A percentile compares a stretch with the other conserved stretches of the same genome.
Evolutionary conservation across 371 early-diverging fungal genomes (phyloP).

Genomic region (Mucor plumbeus): DNA sequence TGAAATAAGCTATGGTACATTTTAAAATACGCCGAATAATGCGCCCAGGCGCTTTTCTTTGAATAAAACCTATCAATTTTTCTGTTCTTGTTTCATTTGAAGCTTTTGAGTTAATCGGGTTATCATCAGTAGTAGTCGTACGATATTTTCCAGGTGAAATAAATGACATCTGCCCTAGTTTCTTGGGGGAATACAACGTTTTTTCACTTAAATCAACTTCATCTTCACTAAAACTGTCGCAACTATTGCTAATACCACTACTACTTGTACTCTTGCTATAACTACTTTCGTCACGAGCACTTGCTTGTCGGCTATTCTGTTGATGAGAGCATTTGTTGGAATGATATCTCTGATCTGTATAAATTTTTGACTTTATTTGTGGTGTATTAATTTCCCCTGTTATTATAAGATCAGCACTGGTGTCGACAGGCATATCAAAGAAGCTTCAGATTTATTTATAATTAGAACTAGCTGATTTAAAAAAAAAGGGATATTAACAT

Average conservation of each 20-base stretch:
- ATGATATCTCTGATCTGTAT: too few species aligned
- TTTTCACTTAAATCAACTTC: neutral
- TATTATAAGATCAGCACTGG: neutral
- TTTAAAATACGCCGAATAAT: constrained; percentile 57
- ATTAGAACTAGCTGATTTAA: neutral
- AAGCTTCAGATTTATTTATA: neutral
- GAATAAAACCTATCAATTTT: constrained; percentile 15
- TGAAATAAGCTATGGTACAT: constrained; percentile 50
- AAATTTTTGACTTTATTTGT: neutral
- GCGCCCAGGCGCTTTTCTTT: constrained; percentile 46
- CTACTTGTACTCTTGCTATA: neutral
- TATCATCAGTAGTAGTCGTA: neutral
- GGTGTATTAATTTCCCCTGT: neutral
- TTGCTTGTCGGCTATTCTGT: neutral
- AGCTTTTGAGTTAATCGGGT: neutral
- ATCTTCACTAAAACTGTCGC: neutral
- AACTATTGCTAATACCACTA: neutral
- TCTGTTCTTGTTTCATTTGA: constrained; percentile 10
- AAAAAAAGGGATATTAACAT: neutral
- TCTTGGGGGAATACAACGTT: neutral
- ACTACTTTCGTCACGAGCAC: neutral
- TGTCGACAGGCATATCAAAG: constrained; percentile 11
- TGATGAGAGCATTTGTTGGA: too few species aligned
- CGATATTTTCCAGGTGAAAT: neutral
- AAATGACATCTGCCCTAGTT: neutral